Percentiles rank a stretch among this genome's conserved stretches.
phyloP scores from a whole-genome alignment of 352 stramenopile species.

The Blastocystis hominis region DNA sequence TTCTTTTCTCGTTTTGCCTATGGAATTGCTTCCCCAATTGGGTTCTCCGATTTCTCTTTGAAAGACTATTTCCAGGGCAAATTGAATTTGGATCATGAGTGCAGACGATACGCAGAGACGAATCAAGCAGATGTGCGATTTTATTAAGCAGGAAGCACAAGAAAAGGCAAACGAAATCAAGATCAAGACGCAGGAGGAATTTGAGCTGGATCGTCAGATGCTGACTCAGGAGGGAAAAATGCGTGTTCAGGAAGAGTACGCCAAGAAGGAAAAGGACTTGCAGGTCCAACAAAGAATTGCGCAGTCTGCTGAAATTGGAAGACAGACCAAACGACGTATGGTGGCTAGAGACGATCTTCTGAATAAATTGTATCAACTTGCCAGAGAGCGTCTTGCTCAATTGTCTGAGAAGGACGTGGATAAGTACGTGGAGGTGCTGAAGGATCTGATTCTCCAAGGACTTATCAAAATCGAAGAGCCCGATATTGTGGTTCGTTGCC shows the following conservation, averaged over 20 bases:
- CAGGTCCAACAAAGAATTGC: slow-evolving; percentile 71
- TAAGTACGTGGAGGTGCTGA: slow-evolving; percentile 84
- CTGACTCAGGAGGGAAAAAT: slow-evolving; percentile 92
- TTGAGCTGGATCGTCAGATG: slow-evolving; percentile 96
- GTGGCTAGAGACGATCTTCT: slow-evolving; percentile 78
- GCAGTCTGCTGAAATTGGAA: slow-evolving; percentile 54
- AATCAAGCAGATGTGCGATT: slow-evolving; percentile 93
- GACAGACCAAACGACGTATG: slow-evolving; percentile 75
- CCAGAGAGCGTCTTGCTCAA: slow-evolving; percentile 63
- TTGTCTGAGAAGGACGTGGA: slow-evolving; percentile 69
- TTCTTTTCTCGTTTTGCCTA: too few relatives aligned
- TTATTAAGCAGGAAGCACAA: slow-evolving; percentile 96
- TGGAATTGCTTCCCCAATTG: too few relatives aligned
- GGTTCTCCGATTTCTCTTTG: too few relatives aligned
- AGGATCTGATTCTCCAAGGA: slow-evolving; percentile 90
- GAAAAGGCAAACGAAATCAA: slow-evolving; percentile 97
- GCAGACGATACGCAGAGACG: slow-evolving; percentile 72
- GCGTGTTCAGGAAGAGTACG: slow-evolving; percentile 90
- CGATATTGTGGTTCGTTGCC: slow-evolving; percentile 80
- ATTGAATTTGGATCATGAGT: too few relatives aligned
- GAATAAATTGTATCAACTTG: slow-evolving; percentile 63
- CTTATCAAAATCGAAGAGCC: slow-evolving; percentile 94
- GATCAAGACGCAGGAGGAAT: slow-evolving; percentile 95
- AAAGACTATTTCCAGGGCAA: too few relatives aligned
- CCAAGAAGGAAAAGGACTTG: slow-evolving; percentile 91